A percentile compares a stretch with the other conserved stretches of the same genome.
Evolutionary conservation across 345 rosid genomes (phyloP).

Genomic region (Eucalyptus marginata): DNA sequence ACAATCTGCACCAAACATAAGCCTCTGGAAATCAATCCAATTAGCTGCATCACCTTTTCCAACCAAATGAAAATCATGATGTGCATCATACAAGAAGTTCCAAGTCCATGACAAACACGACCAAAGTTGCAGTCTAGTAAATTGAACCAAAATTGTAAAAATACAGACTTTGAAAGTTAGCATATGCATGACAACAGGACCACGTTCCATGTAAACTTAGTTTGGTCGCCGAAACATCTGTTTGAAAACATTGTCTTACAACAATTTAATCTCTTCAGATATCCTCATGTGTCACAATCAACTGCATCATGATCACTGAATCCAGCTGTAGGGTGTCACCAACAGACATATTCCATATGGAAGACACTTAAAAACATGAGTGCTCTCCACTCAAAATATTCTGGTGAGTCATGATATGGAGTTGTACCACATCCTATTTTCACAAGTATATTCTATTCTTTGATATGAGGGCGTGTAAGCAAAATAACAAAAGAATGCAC

Average conservation of each 20-base stretch:
- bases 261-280: not conserved
- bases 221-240: not conserved
- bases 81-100: not conserved
- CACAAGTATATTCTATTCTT: not conserved
- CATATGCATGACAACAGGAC: not conserved
- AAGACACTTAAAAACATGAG: not conserved
- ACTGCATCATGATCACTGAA: not conserved
- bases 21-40: not conserved
- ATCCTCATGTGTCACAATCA: not conserved
- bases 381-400: not conserved
- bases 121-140: not conserved
- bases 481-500: not conserved
- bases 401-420: not conserved
- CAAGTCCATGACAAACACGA: not conserved
- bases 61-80: not conserved
- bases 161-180: not conserved
- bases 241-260: not conserved
- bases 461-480: not conserved
- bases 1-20: not conserved
- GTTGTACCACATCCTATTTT: not conserved
- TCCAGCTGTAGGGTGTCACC: not conserved
- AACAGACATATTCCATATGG: not conserved
- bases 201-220: not conserved
- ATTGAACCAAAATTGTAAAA: not conserved
- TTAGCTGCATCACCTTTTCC: not conserved